A percentile compares a stretch with the other conserved stretches of the same genome.
Conservation (phyloP, 306 rosid species). For the Fragaria iinumae region DNA sequence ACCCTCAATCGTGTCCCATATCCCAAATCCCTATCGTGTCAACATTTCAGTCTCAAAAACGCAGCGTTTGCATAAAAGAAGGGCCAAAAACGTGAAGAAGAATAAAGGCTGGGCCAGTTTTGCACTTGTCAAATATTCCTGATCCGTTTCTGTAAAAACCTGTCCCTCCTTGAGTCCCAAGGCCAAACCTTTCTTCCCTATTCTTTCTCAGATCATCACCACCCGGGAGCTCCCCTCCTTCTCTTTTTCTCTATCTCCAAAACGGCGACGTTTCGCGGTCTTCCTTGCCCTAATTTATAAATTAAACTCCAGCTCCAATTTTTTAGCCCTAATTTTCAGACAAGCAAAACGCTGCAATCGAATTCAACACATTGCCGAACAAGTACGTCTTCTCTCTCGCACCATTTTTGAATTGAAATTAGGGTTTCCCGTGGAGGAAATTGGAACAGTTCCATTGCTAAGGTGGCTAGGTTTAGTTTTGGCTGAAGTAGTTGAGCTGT, state of each 20-base stretch:
- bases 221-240: not conserved
- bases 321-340: not conserved
- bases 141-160: slow-evolving; percentile 2
- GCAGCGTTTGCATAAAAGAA: not conserved
- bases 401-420: not conserved
- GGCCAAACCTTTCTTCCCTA: not conserved
- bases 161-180: not conserved
- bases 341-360: slow-evolving; percentile 4
- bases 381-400: slow-evolving; percentile 15
- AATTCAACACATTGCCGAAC: slow-evolving; percentile 1
- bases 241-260: not conserved
- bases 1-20: not conserved
- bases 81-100: not conserved
- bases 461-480: not conserved
- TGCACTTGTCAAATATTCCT: not conserved
- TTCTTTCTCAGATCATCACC: not conserved
- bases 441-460: not conserved
- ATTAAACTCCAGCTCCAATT: not conserved
- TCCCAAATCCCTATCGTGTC: not conserved
- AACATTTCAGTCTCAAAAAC: not conserved
- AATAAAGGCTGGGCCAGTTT: not conserved
- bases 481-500: slow-evolving; percentile 6
- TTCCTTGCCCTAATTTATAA: not conserved
- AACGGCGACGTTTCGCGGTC: not conserved
- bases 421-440: not conserved